Evolutionary conservation across 768 basidiomycete genomes (phyloP).

Genomic region (Amylocystis lapponica): DNA sequence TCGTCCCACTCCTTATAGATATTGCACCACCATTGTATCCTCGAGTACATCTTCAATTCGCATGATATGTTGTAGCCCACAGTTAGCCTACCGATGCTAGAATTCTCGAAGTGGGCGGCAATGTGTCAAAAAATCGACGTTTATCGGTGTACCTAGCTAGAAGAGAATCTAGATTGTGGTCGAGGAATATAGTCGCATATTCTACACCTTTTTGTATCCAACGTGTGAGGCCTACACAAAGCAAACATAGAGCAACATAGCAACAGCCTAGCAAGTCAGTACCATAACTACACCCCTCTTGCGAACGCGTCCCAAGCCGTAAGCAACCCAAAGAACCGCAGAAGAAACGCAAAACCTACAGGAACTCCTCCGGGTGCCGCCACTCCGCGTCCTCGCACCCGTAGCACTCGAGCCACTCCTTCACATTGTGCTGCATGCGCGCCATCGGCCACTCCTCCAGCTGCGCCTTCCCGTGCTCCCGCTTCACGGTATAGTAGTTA

Average conservation of each 20-base stretch:
- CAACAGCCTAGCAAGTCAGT: background rate
- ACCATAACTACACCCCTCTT: too few relatives aligned
- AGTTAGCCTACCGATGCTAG: too few relatives aligned
- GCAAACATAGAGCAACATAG: background rate
- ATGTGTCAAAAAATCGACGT: too few relatives aligned
- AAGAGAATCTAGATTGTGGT: too few relatives aligned
- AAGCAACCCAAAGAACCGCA: background rate
- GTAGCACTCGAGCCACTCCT: constrained; percentile 61
- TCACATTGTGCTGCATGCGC: constrained; percentile 43
- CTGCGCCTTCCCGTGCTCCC: constrained; percentile 30
- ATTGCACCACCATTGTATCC: background rate
- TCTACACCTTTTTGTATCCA: too few relatives aligned
- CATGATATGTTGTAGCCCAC: too few relatives aligned
- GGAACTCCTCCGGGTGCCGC: constrained; percentile 23
- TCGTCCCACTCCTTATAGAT: too few relatives aligned
- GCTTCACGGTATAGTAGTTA: constrained; percentile 49
- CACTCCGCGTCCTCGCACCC: constrained; percentile 53
- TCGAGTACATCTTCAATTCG: background rate
- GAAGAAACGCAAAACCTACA: background rate
- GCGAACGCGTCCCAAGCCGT: background rate
- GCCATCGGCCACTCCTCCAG: constrained; percentile 54
- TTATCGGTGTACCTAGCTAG: too few relatives aligned
- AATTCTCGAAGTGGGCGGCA: too few relatives aligned
- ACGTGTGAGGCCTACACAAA: background rate
- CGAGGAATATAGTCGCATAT: too few relatives aligned